Percentiles rank a stretch among this genome's conserved stretches.
phyloP scores from a whole-genome alignment of 1,284 basidiomycete genomes.

The Pseudozyma hubeiensis region DNA sequence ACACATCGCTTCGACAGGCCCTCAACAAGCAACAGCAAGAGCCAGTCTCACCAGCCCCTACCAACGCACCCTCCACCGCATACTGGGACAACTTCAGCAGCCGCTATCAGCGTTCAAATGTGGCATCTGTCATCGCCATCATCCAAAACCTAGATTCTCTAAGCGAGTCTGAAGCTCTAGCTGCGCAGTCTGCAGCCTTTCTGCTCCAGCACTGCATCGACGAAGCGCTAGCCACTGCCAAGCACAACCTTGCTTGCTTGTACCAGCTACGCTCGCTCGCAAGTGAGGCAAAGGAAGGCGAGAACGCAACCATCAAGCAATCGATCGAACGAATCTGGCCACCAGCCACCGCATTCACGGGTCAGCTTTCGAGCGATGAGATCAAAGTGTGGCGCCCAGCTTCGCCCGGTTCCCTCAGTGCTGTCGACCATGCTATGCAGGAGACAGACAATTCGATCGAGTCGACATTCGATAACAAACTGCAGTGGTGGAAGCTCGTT shows the following conservation, averaged over 20 bases:
- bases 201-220: constrained; percentile 44
- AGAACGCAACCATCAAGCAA: constrained; percentile 20
- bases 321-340: constrained; percentile 46
- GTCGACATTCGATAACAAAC: constrained; percentile 39
- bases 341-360: constrained; percentile 23
- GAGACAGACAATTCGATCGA: constrained; percentile 43
- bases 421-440: constrained; percentile 31
- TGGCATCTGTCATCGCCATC: constrained; percentile 25
- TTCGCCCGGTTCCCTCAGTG: constrained; percentile 24
- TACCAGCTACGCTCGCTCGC: constrained; percentile 33
- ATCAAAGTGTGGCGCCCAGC: constrained; percentile 38
- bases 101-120: constrained; percentile 42
- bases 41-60: not conserved
- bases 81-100: constrained; percentile 43
- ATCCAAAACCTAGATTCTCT: constrained; percentile 15
- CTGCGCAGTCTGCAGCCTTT: constrained; percentile 31
- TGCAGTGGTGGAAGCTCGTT: constrained; percentile 63
- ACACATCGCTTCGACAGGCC: constrained; percentile 34
- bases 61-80: constrained; percentile 2
- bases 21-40: constrained; percentile 18
- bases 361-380: constrained; percentile 26
- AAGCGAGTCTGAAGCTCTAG: constrained; percentile 15
- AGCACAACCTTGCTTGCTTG: constrained; percentile 19
- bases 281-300: constrained; percentile 13
- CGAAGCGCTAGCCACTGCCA: constrained; percentile 31